These are phyloP conservation scores for Prunus kanzakura DNA, from an alignment of 306 rosid species.

Conservation along the genomic window DNA sequence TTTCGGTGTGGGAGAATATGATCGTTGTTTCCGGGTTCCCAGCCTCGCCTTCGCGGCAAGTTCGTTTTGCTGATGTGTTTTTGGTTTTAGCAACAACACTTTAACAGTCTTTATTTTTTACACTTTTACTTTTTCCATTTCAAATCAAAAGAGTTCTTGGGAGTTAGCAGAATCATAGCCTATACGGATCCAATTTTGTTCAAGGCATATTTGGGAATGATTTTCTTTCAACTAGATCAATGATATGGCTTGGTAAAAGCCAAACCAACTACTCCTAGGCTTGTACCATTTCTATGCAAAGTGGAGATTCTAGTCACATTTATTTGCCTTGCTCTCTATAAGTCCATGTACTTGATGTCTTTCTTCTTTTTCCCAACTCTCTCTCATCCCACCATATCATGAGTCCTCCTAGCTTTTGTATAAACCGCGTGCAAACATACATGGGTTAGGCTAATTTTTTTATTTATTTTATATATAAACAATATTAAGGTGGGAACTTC, in stretches of 20 bases:
- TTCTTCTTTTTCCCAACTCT: background rate
- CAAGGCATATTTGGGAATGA: background rate
- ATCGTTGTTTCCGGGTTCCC: constrained; percentile 3
- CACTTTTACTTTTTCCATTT: constrained; percentile 1
- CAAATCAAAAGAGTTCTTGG: background rate
- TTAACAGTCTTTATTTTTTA: background rate
- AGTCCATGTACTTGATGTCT: background rate
- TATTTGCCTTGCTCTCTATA: background rate
- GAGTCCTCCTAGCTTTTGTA: no score
- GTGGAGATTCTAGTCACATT: background rate
- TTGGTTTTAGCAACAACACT: background rate
- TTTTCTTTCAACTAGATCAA: background rate
- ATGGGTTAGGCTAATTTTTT: no score
- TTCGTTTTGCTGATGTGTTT: constrained; percentile 4
- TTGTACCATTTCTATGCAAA: background rate
- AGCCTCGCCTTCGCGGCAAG: background rate
- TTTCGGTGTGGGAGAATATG: background rate
- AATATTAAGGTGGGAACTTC: no score
- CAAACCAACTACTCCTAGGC: background rate
- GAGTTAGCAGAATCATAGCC: background rate
- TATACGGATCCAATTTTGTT: background rate
- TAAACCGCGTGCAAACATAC: no score
- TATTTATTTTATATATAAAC: no score
- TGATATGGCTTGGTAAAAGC: constrained; percentile 8
- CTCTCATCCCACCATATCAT: background rate